A percentile compares a stretch with the other conserved stretches of the same genome.
These are phyloP conservation scores for Geopyxis carbonaria DNA, from an alignment of 495 filamentous ascomycete species.

Conservation along the genomic window DNA sequence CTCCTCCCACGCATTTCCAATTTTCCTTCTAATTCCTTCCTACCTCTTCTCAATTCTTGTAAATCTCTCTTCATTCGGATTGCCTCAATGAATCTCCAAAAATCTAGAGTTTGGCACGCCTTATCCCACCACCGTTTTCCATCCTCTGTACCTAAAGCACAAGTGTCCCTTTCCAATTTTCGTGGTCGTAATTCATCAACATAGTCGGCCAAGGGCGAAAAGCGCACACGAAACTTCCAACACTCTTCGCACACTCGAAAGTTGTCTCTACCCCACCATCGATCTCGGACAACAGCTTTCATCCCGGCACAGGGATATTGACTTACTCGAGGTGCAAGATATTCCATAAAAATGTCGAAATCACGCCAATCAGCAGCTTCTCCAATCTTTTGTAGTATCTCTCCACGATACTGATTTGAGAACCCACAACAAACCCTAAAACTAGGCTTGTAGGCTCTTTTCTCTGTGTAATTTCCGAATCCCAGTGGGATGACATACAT, in stretches of 20 bases:
- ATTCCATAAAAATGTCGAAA: conserved; percentile 4
- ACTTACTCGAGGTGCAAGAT: neutral
- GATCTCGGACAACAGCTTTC: neutral
- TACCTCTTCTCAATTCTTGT: no score
- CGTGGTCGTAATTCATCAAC: conserved; percentile 3
- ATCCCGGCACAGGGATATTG: neutral
- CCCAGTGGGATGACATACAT: conserved; percentile 3
- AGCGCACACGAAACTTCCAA: neutral
- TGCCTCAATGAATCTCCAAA: no score
- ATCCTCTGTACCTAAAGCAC: no score
- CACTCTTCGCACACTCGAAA: conserved; percentile 4
- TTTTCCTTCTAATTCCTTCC: no score
- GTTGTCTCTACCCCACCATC: neutral
- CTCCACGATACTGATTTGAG: neutral
- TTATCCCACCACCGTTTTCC: no score
- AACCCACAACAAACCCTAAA: no score
- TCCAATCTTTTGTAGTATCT: neutral
- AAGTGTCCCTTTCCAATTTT: no score
- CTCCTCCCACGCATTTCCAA: no score
- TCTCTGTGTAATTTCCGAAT: conserved; percentile 1
- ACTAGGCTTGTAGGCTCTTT: conserved; percentile 1
- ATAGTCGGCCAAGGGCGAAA: neutral
- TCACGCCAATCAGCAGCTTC: conserved; percentile 6
- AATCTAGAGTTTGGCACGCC: no score
- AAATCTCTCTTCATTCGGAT: no score